Conservation (phyloP, 305 asterid species). For the Salvia sclarea region DNA sequence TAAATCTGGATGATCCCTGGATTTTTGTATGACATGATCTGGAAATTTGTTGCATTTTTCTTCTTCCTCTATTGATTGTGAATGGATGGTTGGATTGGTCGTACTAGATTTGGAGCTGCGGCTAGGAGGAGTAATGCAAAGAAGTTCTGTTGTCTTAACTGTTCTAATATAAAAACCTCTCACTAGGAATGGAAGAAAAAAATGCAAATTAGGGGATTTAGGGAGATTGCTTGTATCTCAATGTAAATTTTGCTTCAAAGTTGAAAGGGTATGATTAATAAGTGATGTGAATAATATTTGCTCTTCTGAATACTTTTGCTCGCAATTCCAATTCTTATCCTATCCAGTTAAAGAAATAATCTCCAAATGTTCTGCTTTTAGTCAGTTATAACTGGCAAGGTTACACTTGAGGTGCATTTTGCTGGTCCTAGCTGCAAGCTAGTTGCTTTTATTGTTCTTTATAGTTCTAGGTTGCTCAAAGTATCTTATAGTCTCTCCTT, state of each 20-base stretch:
- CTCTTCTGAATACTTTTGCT: background rate
- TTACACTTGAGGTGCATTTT: background rate
- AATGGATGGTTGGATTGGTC: background rate
- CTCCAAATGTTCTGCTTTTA: background rate
- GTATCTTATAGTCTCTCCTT: conserved; percentile 3
- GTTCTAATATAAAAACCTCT: background rate
- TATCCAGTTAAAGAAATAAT: background rate
- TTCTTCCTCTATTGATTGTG: background rate
- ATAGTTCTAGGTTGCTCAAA: background rate
- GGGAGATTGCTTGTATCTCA: background rate
- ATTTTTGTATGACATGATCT: conserved; percentile 28
- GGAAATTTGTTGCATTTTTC: conserved; percentile 6
- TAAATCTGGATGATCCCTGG: conserved; percentile 7
- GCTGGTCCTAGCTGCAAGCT: conserved; percentile 17
- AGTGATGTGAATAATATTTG: background rate
- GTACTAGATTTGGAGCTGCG: conserved; percentile 14
- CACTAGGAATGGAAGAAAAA: background rate
- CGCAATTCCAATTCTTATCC: conserved; percentile 1
- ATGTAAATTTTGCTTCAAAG: background rate
- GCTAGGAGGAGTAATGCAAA: conserved; percentile 14
- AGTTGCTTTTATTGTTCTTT: conserved; percentile 10
- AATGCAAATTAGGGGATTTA: background rate
- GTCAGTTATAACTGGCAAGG: background rate
- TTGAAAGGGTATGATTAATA: conserved; percentile 1
- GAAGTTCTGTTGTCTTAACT: background rate